phyloP scores from a whole-genome alignment of 495 filamentous ascomycete species.

The Penicillium robsamsonii region DNA sequence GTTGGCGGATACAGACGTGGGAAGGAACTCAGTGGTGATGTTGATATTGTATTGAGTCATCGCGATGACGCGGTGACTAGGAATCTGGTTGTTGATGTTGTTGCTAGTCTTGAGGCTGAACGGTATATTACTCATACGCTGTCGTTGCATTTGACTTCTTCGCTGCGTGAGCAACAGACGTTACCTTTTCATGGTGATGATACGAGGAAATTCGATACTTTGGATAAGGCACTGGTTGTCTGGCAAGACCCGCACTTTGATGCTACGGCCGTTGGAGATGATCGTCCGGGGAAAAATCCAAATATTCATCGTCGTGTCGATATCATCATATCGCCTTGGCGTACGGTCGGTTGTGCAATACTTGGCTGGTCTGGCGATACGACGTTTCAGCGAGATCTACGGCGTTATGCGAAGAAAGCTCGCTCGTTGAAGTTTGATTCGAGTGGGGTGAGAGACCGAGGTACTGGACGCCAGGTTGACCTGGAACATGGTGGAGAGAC shows the following conservation, averaged over 20 bases:
- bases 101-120: constrained; percentile 63
- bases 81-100: constrained; percentile 63
- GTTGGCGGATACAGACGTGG: constrained; percentile 86
- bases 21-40: constrained; percentile 71
- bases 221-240: constrained; percentile 90
- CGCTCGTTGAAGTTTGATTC: constrained; percentile 84
- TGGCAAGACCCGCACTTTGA: constrained; percentile 76
- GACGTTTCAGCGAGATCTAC: constrained; percentile 85
- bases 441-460: constrained; percentile 72
- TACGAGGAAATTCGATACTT: constrained; percentile 60
- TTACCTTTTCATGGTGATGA: constrained; percentile 49
- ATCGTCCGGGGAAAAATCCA: constrained; percentile 40
- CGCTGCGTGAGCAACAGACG: constrained; percentile 68
- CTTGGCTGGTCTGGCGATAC: constrained; percentile 85
- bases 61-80: constrained; percentile 64
- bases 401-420: constrained; percentile 72
- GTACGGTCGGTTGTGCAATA: constrained; percentile 81
- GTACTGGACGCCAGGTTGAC: constrained; percentile 66
- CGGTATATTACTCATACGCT: constrained; percentile 83
- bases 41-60: constrained; percentile 84
- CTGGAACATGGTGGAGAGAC: constrained; percentile 53
- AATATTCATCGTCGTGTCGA: constrained; percentile 85
- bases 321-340: constrained; percentile 90
- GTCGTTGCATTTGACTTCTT: constrained; percentile 60
- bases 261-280: background rate